These are phyloP conservation scores for Malassezia dermatis DNA, from an alignment of 1,284 basidiomycete genomes.

Conservation along the genomic window DNA sequence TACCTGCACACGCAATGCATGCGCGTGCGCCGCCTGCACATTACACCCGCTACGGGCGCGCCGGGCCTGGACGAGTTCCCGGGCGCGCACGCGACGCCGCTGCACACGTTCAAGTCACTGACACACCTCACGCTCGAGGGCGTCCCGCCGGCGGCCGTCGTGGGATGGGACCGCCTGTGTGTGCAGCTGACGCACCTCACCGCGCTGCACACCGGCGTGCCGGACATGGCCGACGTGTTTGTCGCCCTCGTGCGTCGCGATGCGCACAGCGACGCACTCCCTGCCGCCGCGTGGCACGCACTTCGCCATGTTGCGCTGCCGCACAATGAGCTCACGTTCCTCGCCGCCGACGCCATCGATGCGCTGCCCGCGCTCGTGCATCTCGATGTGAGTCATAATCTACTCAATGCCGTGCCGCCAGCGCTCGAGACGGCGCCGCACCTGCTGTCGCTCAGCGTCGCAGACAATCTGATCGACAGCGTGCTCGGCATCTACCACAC, in stretches of 20 bases:
- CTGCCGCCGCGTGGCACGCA: conserved; percentile 64
- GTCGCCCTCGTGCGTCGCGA: conserved; percentile 67
- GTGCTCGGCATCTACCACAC: conserved; percentile 59
- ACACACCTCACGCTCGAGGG: conserved; percentile 63
- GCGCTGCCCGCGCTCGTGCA: conserved; percentile 53
- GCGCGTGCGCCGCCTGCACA: conserved; percentile 63
- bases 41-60: conserved; percentile 35
- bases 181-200: conserved; percentile 63
- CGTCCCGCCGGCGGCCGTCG: conserved; percentile 68
- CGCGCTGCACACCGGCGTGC: conserved; percentile 65
- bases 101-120: conserved; percentile 73
- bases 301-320: conserved; percentile 67
- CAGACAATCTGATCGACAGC: conserved; percentile 92
- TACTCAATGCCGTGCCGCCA: conserved; percentile 54
- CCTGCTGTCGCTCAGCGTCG: conserved; percentile 74
- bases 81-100: conserved; percentile 63
- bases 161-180: conserved; percentile 72
- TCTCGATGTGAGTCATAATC: conserved; percentile 49
- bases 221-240: conserved; percentile 71
- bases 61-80: conserved; percentile 60
- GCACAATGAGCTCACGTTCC: conserved; percentile 71
- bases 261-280: conserved; percentile 51
- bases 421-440: conserved; percentile 64
- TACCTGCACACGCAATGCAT: conserved; percentile 78
- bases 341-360: conserved; percentile 53